Conservation (phyloP, 2,329 filamentous ascomycete genomes). For the Trichoderma simmonsii region DNA sequence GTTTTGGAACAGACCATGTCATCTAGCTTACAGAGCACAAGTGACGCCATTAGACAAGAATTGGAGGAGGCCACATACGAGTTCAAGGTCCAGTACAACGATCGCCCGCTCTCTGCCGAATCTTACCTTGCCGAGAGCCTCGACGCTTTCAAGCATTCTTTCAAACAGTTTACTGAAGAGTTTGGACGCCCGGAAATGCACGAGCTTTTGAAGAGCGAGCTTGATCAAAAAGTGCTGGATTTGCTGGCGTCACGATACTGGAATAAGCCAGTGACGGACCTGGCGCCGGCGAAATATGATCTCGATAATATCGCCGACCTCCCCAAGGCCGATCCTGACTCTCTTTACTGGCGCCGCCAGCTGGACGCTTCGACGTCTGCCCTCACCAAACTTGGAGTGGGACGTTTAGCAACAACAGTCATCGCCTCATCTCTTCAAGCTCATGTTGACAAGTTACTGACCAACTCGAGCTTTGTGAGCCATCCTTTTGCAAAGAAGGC, state of each 20-base stretch:
- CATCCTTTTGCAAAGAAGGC: constrained; percentile 91
- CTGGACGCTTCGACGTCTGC: constrained; percentile 88
- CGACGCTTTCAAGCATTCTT: constrained; percentile 95
- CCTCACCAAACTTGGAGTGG: constrained; percentile 90
- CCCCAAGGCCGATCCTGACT: constrained; percentile 79
- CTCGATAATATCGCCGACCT: constrained; percentile 72
- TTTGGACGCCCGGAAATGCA: constrained; percentile 90
- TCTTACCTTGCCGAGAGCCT: constrained; percentile 94
- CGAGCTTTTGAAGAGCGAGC: constrained; percentile 82
- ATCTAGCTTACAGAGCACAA: constrained; percentile 80
- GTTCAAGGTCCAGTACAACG: constrained; percentile 99
- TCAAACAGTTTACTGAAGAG: constrained; percentile 85
- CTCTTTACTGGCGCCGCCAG: constrained; percentile 89
- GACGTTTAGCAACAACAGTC: constrained; percentile 85
- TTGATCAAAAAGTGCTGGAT: constrained; percentile 93
- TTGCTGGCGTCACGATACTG: constrained; percentile 91
- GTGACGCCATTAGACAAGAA: constrained; percentile 89
- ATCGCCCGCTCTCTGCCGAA: constrained; percentile 88
- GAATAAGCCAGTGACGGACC: constrained; percentile 90
- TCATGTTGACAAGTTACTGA: constrained; percentile 75
- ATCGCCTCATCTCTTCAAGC: constrained; percentile 84
- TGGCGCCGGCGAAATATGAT: constrained; percentile 64
- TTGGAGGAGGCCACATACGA: constrained; percentile 96
- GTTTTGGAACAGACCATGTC: constrained; percentile 98
- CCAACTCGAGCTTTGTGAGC: constrained; percentile 76